These are phyloP conservation scores for Penicillium paradoxum DNA, from an alignment of 495 filamentous ascomycete species.

Conservation along the genomic window DNA sequence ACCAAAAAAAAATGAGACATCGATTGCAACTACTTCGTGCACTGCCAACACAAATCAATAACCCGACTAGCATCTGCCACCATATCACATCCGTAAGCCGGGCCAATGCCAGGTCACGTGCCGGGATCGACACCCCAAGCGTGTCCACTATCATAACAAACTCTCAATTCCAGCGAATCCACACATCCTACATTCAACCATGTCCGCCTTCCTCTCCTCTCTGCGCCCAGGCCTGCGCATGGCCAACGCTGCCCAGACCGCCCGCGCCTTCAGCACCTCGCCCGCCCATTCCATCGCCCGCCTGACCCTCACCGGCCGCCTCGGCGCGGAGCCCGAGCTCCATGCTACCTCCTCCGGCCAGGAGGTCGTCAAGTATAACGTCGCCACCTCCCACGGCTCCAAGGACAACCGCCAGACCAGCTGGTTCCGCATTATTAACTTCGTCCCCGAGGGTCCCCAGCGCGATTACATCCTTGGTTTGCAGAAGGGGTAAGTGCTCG, in stretches of 20 bases:
- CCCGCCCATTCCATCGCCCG: conserved; percentile 43
- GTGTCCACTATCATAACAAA: conserved; percentile 1
- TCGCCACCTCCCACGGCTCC: conserved; percentile 56
- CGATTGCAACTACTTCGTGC: not conserved
- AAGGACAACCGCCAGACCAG: conserved; percentile 61
- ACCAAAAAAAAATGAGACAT: not conserved
- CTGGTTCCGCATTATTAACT: conserved; percentile 71
- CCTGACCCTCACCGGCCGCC: conserved; percentile 71
- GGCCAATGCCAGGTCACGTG: not conserved
- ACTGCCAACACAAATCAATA: not conserved
- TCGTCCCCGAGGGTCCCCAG: conserved; percentile 53
- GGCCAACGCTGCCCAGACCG: conserved; percentile 33
- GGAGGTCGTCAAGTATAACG: conserved; percentile 62
- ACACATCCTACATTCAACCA: conserved; percentile 30
- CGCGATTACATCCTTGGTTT: conserved; percentile 61
- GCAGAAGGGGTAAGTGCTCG: conserved; percentile 73
- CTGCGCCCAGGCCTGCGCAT: conserved; percentile 35
- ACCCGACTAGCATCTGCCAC: not conserved
- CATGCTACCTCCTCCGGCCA: conserved; percentile 57
- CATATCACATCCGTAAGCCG: not conserved
- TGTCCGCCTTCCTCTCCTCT: conserved; percentile 47
- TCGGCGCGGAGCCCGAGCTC: conserved; percentile 66
- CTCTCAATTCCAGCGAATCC: conserved; percentile 28
- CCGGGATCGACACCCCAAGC: not conserved
- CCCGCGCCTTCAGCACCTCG: conserved; percentile 56